Base-by-base conservation (phyloP, 2,329 filamentous ascomycete species). In the Cadophora luteo-olivacea region DNA sequence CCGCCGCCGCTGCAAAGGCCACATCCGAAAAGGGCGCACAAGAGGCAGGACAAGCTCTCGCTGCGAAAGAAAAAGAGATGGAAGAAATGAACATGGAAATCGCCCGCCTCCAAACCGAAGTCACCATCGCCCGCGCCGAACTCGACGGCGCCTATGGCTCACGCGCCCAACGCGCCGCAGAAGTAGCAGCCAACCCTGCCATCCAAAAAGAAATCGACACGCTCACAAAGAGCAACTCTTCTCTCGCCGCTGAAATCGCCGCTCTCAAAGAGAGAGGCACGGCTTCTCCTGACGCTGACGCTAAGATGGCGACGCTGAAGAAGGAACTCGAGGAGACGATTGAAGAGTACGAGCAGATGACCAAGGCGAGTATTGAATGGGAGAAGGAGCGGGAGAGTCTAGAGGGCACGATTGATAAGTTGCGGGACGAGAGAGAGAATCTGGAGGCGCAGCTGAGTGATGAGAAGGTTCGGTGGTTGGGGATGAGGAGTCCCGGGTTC, bases 121-220 rank as follows among this genome's bases (percentile, higher is more conserved):
- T 98, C 52, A 97, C 95, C n/a, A 91, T 98, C 73, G 93, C 92
- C 32, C 88, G 89, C 76, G 93, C 94, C 64, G 95, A 98, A 79
- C 92, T 98, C 32, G 96, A 97, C 75, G 93, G 93, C 70, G 97
- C 97, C 77, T 97, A 98, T 77, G 96, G 96, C 51, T 87, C 85
- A n/a, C 84, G 90, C 63, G 86, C 88, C 11, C 84, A 92, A 77
- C 87, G 90, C 38, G 89, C 89, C 14, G 89, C 88, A n/a, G 88
- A 91, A 77, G 86, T 86, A 12, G 86, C 87, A 11, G 81, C 83
- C 58, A 87, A 87, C 61, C 86, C 85, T 3, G 82, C 82, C 25
- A 82, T 89, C 54, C 86, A 87, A 74, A 85, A 83, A 65, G 87
- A 91, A 75, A 82, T 90, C 29, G 86, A 89, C 68, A 82, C 83